Conservation (phyloP, 2,329 filamentous ascomycete species). For the Fusarium verticillioides region DNA sequence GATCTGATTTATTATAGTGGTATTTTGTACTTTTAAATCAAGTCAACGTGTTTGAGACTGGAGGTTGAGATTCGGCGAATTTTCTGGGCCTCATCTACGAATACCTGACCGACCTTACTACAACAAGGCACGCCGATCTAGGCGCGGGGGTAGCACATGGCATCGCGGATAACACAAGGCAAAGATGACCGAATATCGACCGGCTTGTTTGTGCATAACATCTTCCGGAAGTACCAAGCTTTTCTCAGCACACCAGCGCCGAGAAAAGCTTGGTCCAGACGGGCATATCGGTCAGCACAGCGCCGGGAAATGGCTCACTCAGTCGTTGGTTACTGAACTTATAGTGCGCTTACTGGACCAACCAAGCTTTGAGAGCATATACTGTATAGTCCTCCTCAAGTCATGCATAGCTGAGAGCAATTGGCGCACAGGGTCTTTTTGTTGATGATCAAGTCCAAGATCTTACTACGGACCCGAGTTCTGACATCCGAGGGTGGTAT, state of each 20-base stretch:
- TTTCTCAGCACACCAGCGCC: constrained; percentile 32
- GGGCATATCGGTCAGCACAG: constrained; percentile 18
- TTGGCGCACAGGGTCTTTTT: constrained; percentile 5
- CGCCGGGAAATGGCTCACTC: constrained; percentile 17
- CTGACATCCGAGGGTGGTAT: constrained; percentile 29
- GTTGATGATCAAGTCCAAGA: constrained; percentile 15
- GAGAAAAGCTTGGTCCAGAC: constrained; percentile 37
- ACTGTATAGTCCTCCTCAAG: background rate
- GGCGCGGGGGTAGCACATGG: constrained; percentile 42
- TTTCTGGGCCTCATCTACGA: constrained; percentile 26
- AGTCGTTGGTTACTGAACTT: background rate
- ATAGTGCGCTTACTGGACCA: background rate
- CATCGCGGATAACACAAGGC: constrained; percentile 34
- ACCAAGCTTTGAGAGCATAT: background rate
- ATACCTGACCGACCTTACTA: constrained; percentile 16
- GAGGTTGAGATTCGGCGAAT: constrained; percentile 26
- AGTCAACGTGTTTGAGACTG: background rate
- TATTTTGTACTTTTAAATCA: constrained; percentile 4
- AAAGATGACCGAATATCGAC: constrained; percentile 36
- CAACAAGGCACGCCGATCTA: constrained; percentile 34
- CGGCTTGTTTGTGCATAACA: constrained; percentile 36
- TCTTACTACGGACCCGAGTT: constrained; percentile 33
- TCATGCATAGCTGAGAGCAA: background rate
- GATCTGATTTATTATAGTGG: background rate
- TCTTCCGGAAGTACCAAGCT: constrained; percentile 33